Conservation (phyloP, 495 filamentous ascomycete genomes). For the Parathielavia appendiculata region DNA sequence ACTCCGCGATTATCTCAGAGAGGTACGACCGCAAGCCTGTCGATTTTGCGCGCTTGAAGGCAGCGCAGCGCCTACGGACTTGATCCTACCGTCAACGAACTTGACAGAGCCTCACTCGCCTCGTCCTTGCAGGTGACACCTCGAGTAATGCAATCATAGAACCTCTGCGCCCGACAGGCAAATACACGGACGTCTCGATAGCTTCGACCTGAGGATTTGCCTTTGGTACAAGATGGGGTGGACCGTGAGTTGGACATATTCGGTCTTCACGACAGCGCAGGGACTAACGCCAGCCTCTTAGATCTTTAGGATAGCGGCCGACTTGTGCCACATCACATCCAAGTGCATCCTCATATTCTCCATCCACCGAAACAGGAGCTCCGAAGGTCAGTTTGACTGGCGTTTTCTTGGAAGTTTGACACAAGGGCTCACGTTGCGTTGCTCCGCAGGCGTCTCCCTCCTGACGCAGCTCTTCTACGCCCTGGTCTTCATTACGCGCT, state of each 20-base stretch:
- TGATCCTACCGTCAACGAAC: background rate
- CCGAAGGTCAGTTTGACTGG: constrained; percentile 62
- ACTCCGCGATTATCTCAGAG: background rate
- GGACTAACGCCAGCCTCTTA: constrained; percentile 28
- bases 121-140: background rate
- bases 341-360: constrained; percentile 88
- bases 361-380: constrained; percentile 80
- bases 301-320: constrained; percentile 73
- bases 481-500: constrained; percentile 78
- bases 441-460: constrained; percentile 72
- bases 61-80: no score
- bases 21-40: background rate
- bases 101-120: background rate
- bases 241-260: constrained; percentile 6
- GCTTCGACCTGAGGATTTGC: background rate
- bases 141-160: constrained; percentile 13
- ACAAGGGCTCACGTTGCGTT: constrained; percentile 21
- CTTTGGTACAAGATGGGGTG: constrained; percentile 5
- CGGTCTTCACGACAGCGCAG: background rate
- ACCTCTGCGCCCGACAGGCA: background rate
- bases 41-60: no score
- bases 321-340: constrained; percentile 75
- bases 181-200: background rate
- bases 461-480: constrained; percentile 88
- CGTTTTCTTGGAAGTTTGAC: background rate